A percentile compares a stretch with the other conserved stretches of the same genome.
These are phyloP conservation scores for Podaxis rugospora DNA, from an alignment of 768 basidiomycete genomes.

Conservation along the genomic window DNA sequence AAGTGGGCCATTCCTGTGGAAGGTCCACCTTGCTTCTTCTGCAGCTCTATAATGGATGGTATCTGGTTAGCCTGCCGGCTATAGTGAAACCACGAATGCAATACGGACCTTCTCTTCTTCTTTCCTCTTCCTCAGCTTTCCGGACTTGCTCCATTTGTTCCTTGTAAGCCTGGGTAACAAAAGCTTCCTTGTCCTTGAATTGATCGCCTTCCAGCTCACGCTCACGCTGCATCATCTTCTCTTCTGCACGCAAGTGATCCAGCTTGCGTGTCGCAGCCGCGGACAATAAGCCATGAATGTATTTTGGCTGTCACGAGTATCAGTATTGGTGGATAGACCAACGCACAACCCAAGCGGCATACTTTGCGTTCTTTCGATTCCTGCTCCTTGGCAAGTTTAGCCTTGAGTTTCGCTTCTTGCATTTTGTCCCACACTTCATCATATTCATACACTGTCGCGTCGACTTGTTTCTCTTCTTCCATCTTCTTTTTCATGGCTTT, in stretches of 20 bases:
- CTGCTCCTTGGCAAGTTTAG: conserved; percentile 72
- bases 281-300: conserved; percentile 74
- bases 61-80: not conserved
- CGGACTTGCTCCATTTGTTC: conserved; percentile 93
- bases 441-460: conserved; percentile 86
- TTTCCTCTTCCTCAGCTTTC: conserved; percentile 91
- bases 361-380: conserved; percentile 72
- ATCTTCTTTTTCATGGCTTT: conserved; percentile 68
- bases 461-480: conserved; percentile 74
- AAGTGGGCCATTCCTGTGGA: conserved; percentile 84
- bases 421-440: conserved; percentile 96
- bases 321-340: not conserved
- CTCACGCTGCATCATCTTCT: conserved; percentile 95
- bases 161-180: conserved; percentile 96
- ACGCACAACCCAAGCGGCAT: conserved; percentile 32
- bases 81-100: not conserved
- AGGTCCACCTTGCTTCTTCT: conserved; percentile 51
- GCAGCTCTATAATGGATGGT: conserved; percentile 40
- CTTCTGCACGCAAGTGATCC: conserved; percentile 91
- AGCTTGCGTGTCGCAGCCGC: conserved; percentile 85
- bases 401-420: conserved; percentile 76
- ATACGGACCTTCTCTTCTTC: conserved; percentile 72
- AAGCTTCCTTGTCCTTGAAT: conserved; percentile 93
- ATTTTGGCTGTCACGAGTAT: conserved; percentile 70
- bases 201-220: conserved; percentile 91